A percentile compares a stretch with the other conserved stretches of the same genome.
These are phyloP conservation scores for Fusarium gaditjirri DNA, from an alignment of 2,329 filamentous ascomycete genomes.

Conservation along the genomic window DNA sequence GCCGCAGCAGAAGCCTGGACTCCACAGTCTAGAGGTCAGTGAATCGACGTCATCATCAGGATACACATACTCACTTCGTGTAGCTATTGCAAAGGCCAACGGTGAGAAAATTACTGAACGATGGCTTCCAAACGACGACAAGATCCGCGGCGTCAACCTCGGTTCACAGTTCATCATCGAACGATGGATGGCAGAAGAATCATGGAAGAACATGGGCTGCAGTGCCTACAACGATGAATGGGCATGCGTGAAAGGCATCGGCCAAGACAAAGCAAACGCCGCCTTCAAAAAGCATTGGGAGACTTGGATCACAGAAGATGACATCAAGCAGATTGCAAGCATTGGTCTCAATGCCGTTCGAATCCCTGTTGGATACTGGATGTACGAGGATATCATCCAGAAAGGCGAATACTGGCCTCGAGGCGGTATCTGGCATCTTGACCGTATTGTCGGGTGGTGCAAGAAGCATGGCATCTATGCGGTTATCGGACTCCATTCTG, in stretches of 20 bases:
- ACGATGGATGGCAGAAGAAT: constrained; percentile 41
- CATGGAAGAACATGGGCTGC: constrained; percentile 43
- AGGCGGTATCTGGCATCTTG: constrained; percentile 41
- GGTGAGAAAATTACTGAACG: constrained; percentile 1
- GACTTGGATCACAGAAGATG: constrained; percentile 37
- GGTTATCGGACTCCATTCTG: constrained; percentile 43
- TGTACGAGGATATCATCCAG: constrained; percentile 39
- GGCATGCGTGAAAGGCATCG: constrained; percentile 39
- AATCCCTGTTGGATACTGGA: constrained; percentile 45
- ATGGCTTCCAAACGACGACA: constrained; percentile 25
- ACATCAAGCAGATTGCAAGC: constrained; percentile 40
- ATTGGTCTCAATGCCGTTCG: constrained; percentile 42
- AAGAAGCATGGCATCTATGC: constrained; percentile 39
- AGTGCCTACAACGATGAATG: constrained; percentile 41
- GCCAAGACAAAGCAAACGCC: constrained; percentile 36
- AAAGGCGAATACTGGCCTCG: constrained; percentile 38
- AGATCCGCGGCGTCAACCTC: constrained; percentile 43
- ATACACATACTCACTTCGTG: neutral
- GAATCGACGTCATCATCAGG: accelerated
- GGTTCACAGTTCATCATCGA: constrained; percentile 45
- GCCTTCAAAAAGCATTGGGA: constrained; percentile 44
- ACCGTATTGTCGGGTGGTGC: constrained; percentile 43
- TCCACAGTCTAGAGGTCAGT: constrained; percentile 9
- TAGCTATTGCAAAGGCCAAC: neutral
- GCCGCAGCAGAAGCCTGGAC: constrained; percentile 5